Base-by-base conservation (phyloP, 371 early-diverging fungal species). In the Apophysomyces variabilis region DNA sequence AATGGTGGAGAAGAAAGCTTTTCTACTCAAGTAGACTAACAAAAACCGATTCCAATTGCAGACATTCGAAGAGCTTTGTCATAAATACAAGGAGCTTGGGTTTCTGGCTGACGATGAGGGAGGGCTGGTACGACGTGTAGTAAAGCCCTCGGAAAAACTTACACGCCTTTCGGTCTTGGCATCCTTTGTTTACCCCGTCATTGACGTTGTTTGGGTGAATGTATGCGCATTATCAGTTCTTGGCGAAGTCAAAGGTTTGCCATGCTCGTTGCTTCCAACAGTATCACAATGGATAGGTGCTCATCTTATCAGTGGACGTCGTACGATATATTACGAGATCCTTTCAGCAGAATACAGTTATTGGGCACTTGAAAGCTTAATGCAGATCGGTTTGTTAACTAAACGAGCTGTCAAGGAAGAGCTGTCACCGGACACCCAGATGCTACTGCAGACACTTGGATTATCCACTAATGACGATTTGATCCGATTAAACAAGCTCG, bases 271-370 rank as follows among this genome's bases (percentile, higher is more conserved):
- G 1, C 60, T 76, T 5, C 76, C 76, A 8, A 64, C 66, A 1
- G 35, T 76, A 36, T 64, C 70, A 8, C 76, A 73, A 43, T 77
- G 78, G 73, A 70, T 77, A 9, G 78, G 75, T 32, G 70, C 75
- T 63, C 78, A 77, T 44, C 57, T 77, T 37, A 77, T 74, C 47
- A 74, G 75, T 21, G 78, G 78, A 13, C 57, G 73, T 58, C 70
- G 78, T 57, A 77, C 78, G 4, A 71, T 74, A 16, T 77, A 72
- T 57, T 67, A 71, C 26, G 78, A 77, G 57, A 75, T 76, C 4
- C 57, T 76, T 18, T 76, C 76, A 4, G 68, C 66, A 9, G 76
- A 76, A 18, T 72, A 70, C 60, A 68, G 57, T 38, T 68, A 71
- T 13, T 62, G 63, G 12, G 63, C 73, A 7, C 32, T 73, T 7